Conservation (phyloP, 2,329 filamentous ascomycete species). For the Nigrospora oryzae region DNA sequence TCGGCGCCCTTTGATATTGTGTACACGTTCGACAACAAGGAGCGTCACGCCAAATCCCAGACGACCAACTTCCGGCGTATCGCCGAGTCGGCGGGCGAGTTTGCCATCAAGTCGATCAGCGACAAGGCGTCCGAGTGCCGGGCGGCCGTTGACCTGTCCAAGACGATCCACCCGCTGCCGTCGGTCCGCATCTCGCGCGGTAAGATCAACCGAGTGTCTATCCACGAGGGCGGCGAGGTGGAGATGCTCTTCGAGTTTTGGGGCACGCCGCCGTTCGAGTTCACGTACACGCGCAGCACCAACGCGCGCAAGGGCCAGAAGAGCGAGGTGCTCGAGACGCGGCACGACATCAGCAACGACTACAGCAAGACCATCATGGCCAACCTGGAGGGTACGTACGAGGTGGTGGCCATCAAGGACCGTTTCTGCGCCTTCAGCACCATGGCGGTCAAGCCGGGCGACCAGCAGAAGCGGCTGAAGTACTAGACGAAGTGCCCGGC, state of each 20-base stretch:
- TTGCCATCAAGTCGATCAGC: conserved; percentile 77
- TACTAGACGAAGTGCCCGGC: conserved; percentile 10
- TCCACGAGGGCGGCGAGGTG: conserved; percentile 91
- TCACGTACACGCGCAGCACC: conserved; percentile 88
- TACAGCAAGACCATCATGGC: conserved; percentile 74
- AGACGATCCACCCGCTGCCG: conserved; percentile 84
- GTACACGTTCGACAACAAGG: conserved; percentile 77
- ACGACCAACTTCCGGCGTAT: conserved; percentile 87
- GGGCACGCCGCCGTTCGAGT: conserved; percentile 93
- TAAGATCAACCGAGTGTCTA: conserved; percentile 72
- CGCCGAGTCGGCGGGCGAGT: conserved; percentile 82
- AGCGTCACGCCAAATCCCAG: conserved; percentile 69
- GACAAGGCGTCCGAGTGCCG: conserved; percentile 87
- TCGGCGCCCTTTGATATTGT: conserved; percentile 87
- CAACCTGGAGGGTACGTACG: conserved; percentile 92
- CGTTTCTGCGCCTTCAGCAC: conserved; percentile 83
- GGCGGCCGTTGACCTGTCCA: conserved; percentile 67
- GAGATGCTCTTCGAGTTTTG: conserved; percentile 93
- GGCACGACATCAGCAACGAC: conserved; percentile 78
- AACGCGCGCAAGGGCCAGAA: conserved; percentile 75
- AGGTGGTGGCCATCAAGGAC: conserved; percentile 95
- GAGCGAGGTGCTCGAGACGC: conserved; percentile 77
- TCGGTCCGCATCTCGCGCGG: conserved; percentile 87
- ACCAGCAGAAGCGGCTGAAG: conserved; percentile 28
- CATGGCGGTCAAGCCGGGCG: conserved; percentile 40